These are phyloP conservation scores for Gaultheria prostrata DNA, from an alignment of 148 eudicot species.

Conservation along the genomic window DNA sequence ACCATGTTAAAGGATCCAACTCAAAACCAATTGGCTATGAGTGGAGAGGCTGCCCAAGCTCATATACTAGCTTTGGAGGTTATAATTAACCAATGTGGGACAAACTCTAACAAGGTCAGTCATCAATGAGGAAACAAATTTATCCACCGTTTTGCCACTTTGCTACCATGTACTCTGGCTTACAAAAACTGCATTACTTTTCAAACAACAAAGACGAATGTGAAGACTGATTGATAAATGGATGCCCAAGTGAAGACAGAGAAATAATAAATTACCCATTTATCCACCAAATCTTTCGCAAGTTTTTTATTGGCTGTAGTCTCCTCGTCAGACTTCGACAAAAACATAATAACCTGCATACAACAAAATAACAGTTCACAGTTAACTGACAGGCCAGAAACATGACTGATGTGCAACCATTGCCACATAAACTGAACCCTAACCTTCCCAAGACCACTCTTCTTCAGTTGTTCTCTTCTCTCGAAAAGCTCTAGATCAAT, in stretches of 20 bases:
- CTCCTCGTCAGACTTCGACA: constrained; percentile 97
- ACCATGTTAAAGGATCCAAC: no score
- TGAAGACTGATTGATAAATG: neutral
- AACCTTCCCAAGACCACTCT: constrained; percentile 98
- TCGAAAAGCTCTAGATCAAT: constrained; percentile 92
- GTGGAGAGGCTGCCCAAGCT: no score
- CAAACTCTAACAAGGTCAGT: no score
- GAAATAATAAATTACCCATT: constrained; percentile 63
- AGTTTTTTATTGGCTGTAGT: constrained; percentile 83
- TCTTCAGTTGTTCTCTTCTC: constrained; percentile 81
- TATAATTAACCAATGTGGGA: no score
- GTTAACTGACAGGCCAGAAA: neutral
- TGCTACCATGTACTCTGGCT: neutral
- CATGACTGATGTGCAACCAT: neutral
- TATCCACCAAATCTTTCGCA: constrained; percentile 94
- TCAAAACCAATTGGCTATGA: no score
- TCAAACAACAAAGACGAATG: neutral
- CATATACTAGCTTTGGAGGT: no score
- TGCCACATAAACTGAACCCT: neutral
- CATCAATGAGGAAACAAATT: neutral
- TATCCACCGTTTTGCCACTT: neutral
- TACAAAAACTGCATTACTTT: neutral
- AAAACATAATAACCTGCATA: constrained; percentile 89
- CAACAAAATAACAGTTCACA: constrained; percentile 7
- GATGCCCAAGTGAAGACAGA: neutral